These are phyloP conservation scores for Ophiostoma sp. DNA, from an alignment of 2,329 filamentous ascomycete species.

Conservation along the genomic window DNA sequence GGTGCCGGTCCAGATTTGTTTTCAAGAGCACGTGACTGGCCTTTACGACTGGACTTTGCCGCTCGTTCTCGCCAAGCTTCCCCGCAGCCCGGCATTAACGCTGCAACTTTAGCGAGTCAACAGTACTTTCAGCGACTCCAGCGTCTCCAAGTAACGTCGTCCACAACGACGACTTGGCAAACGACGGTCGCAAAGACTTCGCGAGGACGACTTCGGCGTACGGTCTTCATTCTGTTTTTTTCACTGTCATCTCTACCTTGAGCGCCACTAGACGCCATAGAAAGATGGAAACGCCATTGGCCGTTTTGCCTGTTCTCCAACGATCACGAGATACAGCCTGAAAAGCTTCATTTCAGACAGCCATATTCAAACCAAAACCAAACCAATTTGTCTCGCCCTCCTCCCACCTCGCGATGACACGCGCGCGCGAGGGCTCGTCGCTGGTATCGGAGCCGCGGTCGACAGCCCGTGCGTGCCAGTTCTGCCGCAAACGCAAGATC, in stretches of 20 bases:
- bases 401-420: background rate
- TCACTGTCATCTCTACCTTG: background rate
- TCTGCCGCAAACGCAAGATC: conserved; percentile 26
- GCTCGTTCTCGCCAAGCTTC: background rate
- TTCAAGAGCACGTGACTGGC: background rate
- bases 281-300: conserved; percentile 2
- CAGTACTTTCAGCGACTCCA: background rate
- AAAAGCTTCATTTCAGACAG: background rate
- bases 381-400: background rate
- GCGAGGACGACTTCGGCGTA: background rate
- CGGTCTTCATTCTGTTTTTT: background rate
- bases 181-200: background rate
- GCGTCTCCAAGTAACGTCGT: background rate
- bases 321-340: background rate
- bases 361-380: background rate
- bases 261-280: background rate
- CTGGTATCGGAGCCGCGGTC: conserved; percentile 6
- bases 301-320: background rate
- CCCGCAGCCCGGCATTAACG: background rate
- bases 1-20: background rate
- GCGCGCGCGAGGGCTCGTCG: background rate
- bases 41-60: background rate
- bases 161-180: background rate
- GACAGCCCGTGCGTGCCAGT: conserved; percentile 24
- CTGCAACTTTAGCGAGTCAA: background rate